Base-by-base conservation (phyloP, 352 stramenopile genomes). In the Phytophthora kernoviae region DNA sequence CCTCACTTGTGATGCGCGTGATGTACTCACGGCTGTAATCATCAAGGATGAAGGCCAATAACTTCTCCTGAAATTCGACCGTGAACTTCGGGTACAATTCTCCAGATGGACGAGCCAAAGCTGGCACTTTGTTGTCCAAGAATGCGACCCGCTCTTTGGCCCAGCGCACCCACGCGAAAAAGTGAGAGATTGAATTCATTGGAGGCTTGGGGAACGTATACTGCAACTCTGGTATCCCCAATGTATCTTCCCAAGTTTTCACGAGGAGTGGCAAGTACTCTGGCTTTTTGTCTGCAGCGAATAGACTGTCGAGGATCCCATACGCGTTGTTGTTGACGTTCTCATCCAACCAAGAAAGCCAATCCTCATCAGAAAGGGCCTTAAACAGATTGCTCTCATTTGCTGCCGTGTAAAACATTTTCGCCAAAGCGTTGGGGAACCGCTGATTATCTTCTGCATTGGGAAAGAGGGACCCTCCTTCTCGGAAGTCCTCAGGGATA, bases 101-200 rank as follows among this genome's bases (percentile, higher is more conserved):
- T 18, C 77, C 76, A n/a, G 51, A 61, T 5, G 81, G 78, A 39
- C 72, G 81, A 9, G 74, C 81, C 14, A 68, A 32, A 15, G 59
- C 56, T 14, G 86, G 81, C 33, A 67, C 79, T 9, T 77, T 62
- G 33, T 78, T 65, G 9, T 80, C 81, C 18, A 92, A 54, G 51
- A 79, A 89, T 20, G 62, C 79, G 6, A 92, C 72, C 33, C 83
- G 80, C 42, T 94, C 86, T 55, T 93, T 94, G 11, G 75, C 83
- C 86, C 86, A 94, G 20, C 84, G 84, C 47, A 93, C 42, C 86
- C 86, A 94, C 26, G 80, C 57, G 58, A 90, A 92, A 46, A 86
- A 92, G 47, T 88, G 74, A 11, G 79, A 86, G 24, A 90, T 75
- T 22, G 75, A 77, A 47, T 89, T 91, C 33, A 69, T 62, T 14